These are phyloP conservation scores for Amanita brunnescens DNA, from an alignment of 768 basidiomycete genomes.

Conservation along the genomic window DNA sequence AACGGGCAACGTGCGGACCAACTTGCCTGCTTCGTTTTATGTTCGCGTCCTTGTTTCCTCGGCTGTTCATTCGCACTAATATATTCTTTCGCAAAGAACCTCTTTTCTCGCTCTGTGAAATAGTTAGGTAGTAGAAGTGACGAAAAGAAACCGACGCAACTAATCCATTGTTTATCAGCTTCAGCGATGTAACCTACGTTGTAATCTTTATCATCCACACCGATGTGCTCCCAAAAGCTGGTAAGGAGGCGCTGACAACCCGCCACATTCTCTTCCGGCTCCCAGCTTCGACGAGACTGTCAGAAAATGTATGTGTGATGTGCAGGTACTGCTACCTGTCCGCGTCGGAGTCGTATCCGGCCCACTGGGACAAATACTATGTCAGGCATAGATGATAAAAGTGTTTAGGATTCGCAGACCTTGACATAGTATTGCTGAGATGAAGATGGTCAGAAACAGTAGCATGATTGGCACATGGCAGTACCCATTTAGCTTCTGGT, in stretches of 20 bases:
- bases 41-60: slow-evolving; percentile 1
- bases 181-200: slow-evolving; percentile 30
- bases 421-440: slow-evolving; percentile 58
- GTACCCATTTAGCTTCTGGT: slow-evolving; percentile 43
- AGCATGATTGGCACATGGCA: too few relatives aligned
- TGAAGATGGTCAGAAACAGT: neutral
- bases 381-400: slow-evolving; percentile 1
- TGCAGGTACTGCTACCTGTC: slow-evolving; percentile 37
- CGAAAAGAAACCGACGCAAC: slow-evolving; percentile 26
- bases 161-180: slow-evolving; percentile 49
- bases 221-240: slow-evolving; percentile 61
- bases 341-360: slow-evolving; percentile 44
- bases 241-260: slow-evolving; percentile 48
- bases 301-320: neutral
- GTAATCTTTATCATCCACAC: slow-evolving; percentile 50
- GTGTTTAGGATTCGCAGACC: slow-evolving; percentile 19
- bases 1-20: neutral
- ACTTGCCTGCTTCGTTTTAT: neutral
- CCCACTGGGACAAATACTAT: slow-evolving; percentile 38
- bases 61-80: slow-evolving; percentile 14
- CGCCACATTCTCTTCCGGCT: slow-evolving; percentile 50
- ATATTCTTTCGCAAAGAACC: slow-evolving; percentile 25
- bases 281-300: slow-evolving; percentile 47
- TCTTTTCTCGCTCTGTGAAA: slow-evolving; percentile 28
- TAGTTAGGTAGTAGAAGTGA: neutral